These are phyloP conservation scores for Aureobasidium sp. DNA, from an alignment of 2,329 filamentous ascomycete genomes.

Conservation along the genomic window DNA sequence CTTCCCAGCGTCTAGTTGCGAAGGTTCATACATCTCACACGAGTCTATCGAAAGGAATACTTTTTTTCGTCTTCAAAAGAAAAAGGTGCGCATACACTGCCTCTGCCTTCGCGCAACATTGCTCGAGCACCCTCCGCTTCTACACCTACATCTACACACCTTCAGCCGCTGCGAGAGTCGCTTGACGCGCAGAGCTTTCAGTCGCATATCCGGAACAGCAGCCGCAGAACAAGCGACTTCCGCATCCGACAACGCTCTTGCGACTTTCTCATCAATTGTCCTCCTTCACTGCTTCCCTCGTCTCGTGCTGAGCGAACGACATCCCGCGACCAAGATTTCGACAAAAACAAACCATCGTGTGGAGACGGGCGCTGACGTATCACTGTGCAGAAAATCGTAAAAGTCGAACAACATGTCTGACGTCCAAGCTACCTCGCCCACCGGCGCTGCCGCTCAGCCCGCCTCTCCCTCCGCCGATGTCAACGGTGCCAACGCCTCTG, in stretches of 20 bases:
- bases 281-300: neutral
- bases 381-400: slow-evolving; percentile 16
- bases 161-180: neutral
- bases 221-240: neutral
- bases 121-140: neutral
- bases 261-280: neutral
- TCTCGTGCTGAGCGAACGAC: neutral
- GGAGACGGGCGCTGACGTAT: slow-evolving; percentile 3
- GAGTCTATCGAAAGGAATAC: slow-evolving; percentile 11
- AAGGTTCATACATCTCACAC: slow-evolving; percentile 10
- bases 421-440: slow-evolving; percentile 38
- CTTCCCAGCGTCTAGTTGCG: slow-evolving; percentile 17
- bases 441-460: slow-evolving; percentile 67
- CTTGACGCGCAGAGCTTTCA: neutral
- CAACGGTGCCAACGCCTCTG: slow-evolving; percentile 43
- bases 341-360: neutral
- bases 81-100: slow-evolving; percentile 13
- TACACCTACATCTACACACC: neutral
- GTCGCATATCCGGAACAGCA: neutral
- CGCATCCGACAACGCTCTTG: neutral
- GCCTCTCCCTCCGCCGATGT: slow-evolving; percentile 60
- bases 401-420: slow-evolving; percentile 28
- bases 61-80: neutral
- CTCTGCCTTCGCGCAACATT: neutral
- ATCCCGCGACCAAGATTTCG: neutral